Base-by-base conservation (phyloP, 2,329 filamentous ascomycete genomes). In the Madurella mycetomatis region DNA sequence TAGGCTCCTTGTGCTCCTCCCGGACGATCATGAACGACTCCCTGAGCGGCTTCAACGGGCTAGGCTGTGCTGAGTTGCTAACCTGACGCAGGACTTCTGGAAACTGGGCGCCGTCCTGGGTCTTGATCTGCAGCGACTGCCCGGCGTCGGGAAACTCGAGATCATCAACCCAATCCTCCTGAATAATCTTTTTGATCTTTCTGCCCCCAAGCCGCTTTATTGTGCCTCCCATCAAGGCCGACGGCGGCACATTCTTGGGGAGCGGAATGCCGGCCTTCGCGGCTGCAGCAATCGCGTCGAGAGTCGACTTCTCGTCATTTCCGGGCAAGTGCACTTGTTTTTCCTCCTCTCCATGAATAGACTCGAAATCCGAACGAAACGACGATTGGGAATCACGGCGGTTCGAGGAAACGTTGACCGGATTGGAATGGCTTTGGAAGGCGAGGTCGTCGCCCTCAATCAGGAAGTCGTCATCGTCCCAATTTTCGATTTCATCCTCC, bases 231-330 rank as follows among this genome's bases (percentile, higher is more conserved):
- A 94, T 82, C 41, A 99, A 76, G 31, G 94, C 94, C 17, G 92
- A 96, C 31, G 88, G 84, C 1, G 92, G 91, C 32, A 97, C 84
- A 67, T 92, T 92, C 49, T 83, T 77, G 30, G 94, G 94, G 53
- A 97, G 83, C 7, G 94, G 92, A 60, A 99, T 96, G 62, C 94
- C 94, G 25, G 91, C 92, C 68, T 85, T 86, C 66, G 90, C 88
- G 34, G 92, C 92, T 7, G 90, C 88, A 19, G 88, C 83, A 64
- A 99, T 92, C 56, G 94, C 92, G 67, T 95, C 88, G 63, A 86
- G 75, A 9, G 88, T 95, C 1, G 90, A 90, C 59, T 83, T 81
- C 65, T 95, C 89, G 68, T 96, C 92, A 67, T 94, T 88, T 47
- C 86, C 88, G 2, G 90, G 85, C 31, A 97, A 75, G 62, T 92